phyloP scores from a whole-genome alignment of 495 filamentous ascomycete genomes.

The Neurospora sp. region DNA sequence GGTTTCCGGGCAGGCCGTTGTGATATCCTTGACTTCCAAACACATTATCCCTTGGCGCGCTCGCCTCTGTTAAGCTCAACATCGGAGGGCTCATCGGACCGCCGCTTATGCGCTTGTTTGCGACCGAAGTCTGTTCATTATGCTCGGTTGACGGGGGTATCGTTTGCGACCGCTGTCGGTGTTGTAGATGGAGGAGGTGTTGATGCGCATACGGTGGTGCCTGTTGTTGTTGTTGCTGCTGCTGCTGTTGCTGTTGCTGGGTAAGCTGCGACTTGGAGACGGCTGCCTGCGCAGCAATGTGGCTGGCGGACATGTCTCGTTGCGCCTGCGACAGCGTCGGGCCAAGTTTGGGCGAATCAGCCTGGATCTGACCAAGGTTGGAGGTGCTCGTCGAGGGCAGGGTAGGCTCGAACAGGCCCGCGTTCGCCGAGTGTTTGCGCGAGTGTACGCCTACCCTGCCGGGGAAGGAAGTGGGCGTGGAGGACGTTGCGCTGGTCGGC shows the following conservation, averaged over 20 bases:
- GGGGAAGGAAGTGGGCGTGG: slow-evolving; percentile 10
- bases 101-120: slow-evolving; percentile 33
- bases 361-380: slow-evolving; percentile 41
- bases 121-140: slow-evolving; percentile 20
- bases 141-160: slow-evolving; percentile 37
- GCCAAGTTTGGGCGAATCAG: slow-evolving; percentile 18
- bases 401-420: slow-evolving; percentile 83
- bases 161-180: slow-evolving; percentile 63
- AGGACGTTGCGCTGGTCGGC: slow-evolving; percentile 18
- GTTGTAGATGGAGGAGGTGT: slow-evolving; percentile 32
- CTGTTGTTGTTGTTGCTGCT: slow-evolving; percentile 20
- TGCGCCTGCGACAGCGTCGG: slow-evolving; percentile 32
- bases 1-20: slow-evolving; percentile 58
- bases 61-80: slow-evolving; percentile 44
- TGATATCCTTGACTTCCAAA: slow-evolving; percentile 47
- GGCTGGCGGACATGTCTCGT: slow-evolving; percentile 51
- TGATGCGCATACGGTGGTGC: slow-evolving; percentile 28
- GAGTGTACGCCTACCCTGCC: slow-evolving; percentile 26
- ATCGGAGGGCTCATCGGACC: slow-evolving; percentile 46
- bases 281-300: slow-evolving; percentile 85
- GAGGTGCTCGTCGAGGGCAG: slow-evolving; percentile 56
- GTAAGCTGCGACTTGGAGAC: slow-evolving; percentile 41
- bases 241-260: slow-evolving; percentile 47
- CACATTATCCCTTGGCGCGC: slow-evolving; percentile 41
- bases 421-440: slow-evolving; percentile 56